Percentiles rank a stretch among this genome's conserved stretches.
Conservation (phyloP, 2,329 filamentous ascomycete genomes). For the Pseudogymnoascus sp. region DNA sequence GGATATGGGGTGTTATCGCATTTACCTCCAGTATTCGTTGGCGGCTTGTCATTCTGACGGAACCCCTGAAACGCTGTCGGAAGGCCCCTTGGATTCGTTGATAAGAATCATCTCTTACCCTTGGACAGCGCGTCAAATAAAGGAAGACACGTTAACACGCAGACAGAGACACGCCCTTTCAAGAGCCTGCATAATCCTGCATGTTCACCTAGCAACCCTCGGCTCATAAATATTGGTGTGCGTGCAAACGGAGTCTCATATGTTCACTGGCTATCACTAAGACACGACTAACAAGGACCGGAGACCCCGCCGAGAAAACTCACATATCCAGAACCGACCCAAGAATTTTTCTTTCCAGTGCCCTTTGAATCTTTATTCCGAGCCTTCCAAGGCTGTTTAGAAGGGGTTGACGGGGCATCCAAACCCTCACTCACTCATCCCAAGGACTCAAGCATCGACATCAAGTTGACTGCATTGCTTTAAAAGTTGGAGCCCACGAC, state of each 20-base stretch:
- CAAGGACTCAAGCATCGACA: background rate
- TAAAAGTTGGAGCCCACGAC: background rate
- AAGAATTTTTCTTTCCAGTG: constrained; percentile 14
- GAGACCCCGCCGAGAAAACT: constrained; percentile 38
- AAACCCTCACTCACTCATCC: background rate
- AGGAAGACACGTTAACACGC: constrained; percentile 24
- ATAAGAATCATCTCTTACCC: constrained; percentile 29
- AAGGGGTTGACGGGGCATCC: background rate
- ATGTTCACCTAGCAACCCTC: constrained; percentile 10
- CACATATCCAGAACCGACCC: constrained; percentile 16
- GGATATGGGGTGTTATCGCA: background rate
- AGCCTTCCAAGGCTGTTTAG: constrained; percentile 13
- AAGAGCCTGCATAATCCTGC: constrained; percentile 30
- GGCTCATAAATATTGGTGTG: background rate
- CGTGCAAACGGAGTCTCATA: constrained; percentile 38
- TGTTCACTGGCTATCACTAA: constrained; percentile 34
- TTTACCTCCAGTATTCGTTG: constrained; percentile 5
- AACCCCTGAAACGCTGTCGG: background rate
- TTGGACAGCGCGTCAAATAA: constrained; percentile 17
- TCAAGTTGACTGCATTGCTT: background rate
- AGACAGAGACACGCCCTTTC: constrained; percentile 38
- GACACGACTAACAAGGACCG: constrained; percentile 41
- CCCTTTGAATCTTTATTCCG: constrained; percentile 11
- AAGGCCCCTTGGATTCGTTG: constrained; percentile 3
- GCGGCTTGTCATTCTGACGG: background rate